Conservation (phyloP, 2,329 filamentous ascomycete genomes). For the Ceratocystis cubensis region DNA sequence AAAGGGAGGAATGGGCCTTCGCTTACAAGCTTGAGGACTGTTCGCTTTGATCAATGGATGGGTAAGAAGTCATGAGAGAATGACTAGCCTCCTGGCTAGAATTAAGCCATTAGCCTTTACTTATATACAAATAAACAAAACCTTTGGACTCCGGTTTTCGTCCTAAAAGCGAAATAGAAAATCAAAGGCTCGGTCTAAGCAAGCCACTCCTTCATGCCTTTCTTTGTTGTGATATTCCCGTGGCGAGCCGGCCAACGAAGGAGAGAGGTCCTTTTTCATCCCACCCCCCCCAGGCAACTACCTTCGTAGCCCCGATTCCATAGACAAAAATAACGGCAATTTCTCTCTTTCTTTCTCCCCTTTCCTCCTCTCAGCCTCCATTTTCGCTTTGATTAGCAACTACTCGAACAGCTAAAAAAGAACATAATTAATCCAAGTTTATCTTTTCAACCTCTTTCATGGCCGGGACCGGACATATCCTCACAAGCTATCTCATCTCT, state of each 20-base stretch:
- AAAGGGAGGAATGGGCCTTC: background rate
- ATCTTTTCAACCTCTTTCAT: background rate
- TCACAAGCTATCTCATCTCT: background rate
- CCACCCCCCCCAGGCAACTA: background rate
- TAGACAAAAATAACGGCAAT: background rate
- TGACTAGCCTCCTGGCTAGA: background rate
- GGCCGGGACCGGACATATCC: background rate
- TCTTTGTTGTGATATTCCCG: slow-evolving; percentile 4
- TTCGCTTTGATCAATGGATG: background rate
- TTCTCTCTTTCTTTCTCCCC: background rate
- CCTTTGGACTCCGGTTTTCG: background rate
- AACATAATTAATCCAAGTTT: background rate
- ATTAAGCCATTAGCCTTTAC: background rate
- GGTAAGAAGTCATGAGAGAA: slow-evolving; percentile 1
- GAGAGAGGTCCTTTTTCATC: background rate
- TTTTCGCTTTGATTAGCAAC: background rate
- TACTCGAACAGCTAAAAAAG: background rate
- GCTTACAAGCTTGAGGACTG: background rate
- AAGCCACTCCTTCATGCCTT: background rate
- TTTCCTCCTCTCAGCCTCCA: background rate
- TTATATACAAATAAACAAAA: background rate
- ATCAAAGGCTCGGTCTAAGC: background rate
- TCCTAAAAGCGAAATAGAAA: background rate
- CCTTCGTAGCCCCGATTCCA: background rate
- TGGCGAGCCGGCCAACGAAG: background rate